Evolutionary conservation across 129 eudicot species (phyloP).

Genomic region (Daucus carota): DH1_v3.0 NC_030385.2:39095001-39095500

Average conservation of each 20-base stretch:
- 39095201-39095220: background rate
- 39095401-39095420: conserved; percentile 5
- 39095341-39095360: background rate
- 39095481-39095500: background rate
- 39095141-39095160: no score
- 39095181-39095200: background rate
- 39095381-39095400: conserved; percentile 7
- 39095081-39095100: no score
- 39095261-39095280: conserved; percentile 7
- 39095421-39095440: background rate
- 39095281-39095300: conserved; percentile 14
- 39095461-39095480: no score
- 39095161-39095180: background rate
- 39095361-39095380: conserved; percentile 29
- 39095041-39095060: no score
- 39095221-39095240: background rate
- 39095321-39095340: conserved; percentile 17
- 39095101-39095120: no score
- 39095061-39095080: no score
- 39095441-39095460: background rate
- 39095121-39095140: no score
- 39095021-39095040: no score
- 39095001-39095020: no score
- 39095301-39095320: conserved; percentile 26
- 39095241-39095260: conserved; percentile 7